Evolutionary conservation across 1,284 basidiomycete species (phyloP), one percentile per base, ranked within the genome.

Genomic region (Ceratobasidium sp.): DNA sequence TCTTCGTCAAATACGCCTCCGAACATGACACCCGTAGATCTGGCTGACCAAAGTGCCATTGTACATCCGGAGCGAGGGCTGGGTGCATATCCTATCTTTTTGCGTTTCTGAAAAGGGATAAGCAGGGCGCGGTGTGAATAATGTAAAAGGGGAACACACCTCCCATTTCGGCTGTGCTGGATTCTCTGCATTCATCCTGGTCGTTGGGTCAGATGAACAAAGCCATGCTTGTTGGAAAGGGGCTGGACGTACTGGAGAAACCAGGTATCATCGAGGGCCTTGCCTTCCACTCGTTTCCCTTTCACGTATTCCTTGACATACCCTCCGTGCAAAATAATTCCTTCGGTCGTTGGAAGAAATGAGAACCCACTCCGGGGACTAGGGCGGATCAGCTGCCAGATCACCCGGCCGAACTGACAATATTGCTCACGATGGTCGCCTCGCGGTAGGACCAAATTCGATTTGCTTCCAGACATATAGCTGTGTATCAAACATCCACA

Each of bases 1-100:
- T 98, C 96, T 74, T 95, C 92, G 78, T 98, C 96, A 6, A 90
- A 91, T 0, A 98, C 96, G 5, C 96, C 96, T 14, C 95, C 96
- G 78, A 98, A 98, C 62, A 96, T 81, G 0, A 98, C 84, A 0
- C 94, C 95, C 78, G 89, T 91, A 30, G 83, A 85, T 76, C 86
- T 89, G 14, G 86, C 80, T 13, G 82, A 77, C 95, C 94, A 96
- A 0, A 91, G 80, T 0, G 91, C 83, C 94, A 96, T 96, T 1
- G 93, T 95, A 77, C 91, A 93, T 0, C 94, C 94, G 0, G 90
- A 92, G 0, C 93, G 87, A 0, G 73, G 69, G 14, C 87, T 84
- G 0, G 92, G 92, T 0, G 89, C 89, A 77, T 92, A 94, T 0
- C 93, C 91, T 4, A 90, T 84, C 59, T 90, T 88, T 80, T 96